A percentile compares a stretch with the other conserved stretches of the same genome.
Evolutionary conservation across 73 alveolate genomes (phyloP).

Genomic region (Diophrys sp.): DNA sequence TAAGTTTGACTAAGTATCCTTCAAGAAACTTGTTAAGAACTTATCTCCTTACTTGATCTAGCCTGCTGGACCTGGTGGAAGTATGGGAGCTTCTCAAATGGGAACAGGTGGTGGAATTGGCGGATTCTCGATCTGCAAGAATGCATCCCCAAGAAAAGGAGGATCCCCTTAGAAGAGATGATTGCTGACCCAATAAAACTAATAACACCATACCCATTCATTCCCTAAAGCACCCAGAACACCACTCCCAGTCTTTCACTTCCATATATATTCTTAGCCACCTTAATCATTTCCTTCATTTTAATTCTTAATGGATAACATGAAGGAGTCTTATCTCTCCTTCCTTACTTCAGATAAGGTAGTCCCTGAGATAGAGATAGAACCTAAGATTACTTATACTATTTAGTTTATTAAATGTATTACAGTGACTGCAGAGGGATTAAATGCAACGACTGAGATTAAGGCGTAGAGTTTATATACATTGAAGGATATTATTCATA

Average conservation of each 20-base stretch:
- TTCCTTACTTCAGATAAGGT: not conserved
- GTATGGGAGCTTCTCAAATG: not conserved
- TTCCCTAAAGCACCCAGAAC: no score
- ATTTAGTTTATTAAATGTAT: constrained; percentile 24
- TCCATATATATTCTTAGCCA: no score
- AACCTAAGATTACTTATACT: constrained; percentile 30
- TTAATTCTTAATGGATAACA: not conserved
- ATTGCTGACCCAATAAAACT: no score
- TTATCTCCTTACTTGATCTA: no score
- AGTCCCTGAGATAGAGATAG: constrained; percentile 27
- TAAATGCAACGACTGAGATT: constrained; percentile 33
- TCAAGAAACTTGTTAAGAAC: no score
- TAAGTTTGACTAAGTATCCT: not conserved
- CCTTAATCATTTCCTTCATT: not conserved
- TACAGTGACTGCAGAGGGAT: constrained; percentile 43
- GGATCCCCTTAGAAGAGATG: no score
- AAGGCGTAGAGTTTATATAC: constrained; percentile 21
- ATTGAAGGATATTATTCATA: constrained; percentile 18
- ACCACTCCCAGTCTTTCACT: no score
- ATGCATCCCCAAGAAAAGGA: no score
- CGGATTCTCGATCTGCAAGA: no score
- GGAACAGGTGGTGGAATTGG: no score
- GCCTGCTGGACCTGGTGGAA: no score
- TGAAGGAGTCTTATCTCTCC: constrained; percentile 1
- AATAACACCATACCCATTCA: no score